Evolutionary conservation across 768 basidiomycete species (phyloP).

Genomic region (Pleurotus eryngii): DNA sequence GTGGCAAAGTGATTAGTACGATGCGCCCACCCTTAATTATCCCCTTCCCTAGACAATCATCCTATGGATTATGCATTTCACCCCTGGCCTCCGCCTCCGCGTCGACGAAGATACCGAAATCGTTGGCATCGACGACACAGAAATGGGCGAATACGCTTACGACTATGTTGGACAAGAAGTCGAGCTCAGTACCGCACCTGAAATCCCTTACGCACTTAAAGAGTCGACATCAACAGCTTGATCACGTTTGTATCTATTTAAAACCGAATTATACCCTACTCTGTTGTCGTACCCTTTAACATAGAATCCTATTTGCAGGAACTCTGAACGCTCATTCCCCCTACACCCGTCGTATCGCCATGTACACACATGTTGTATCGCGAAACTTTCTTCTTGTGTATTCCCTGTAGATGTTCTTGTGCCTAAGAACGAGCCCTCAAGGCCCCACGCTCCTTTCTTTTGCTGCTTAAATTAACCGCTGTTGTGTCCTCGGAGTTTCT

Average conservation of each 20-base stretch:
- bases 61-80: slow-evolving; percentile 84
- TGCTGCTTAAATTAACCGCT: too few species aligned
- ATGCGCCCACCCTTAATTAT: neutral
- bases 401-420: too few species aligned
- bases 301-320: too few species aligned
- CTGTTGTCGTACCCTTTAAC: too few species aligned
- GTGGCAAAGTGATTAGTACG: neutral
- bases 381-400: too few species aligned
- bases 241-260: neutral
- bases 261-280: too few species aligned
- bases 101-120: slow-evolving; percentile 65
- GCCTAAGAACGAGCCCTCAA: too few species aligned
- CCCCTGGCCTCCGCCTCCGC: slow-evolving; percentile 78
- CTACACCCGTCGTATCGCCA: too few species aligned
- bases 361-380: too few species aligned
- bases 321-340: too few species aligned
- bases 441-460: too few species aligned
- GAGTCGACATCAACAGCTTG: neutral
- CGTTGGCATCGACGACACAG: slow-evolving; percentile 84
- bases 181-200: slow-evolving; percentile 22
- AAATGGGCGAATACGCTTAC: slow-evolving; percentile 89
- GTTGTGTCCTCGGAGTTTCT: too few species aligned
- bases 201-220: neutral
- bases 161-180: slow-evolving; percentile 80
- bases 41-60: slow-evolving; percentile 58